Conservation (phyloP, 441 rosid species). For the Adansonia gregorii region DNA sequence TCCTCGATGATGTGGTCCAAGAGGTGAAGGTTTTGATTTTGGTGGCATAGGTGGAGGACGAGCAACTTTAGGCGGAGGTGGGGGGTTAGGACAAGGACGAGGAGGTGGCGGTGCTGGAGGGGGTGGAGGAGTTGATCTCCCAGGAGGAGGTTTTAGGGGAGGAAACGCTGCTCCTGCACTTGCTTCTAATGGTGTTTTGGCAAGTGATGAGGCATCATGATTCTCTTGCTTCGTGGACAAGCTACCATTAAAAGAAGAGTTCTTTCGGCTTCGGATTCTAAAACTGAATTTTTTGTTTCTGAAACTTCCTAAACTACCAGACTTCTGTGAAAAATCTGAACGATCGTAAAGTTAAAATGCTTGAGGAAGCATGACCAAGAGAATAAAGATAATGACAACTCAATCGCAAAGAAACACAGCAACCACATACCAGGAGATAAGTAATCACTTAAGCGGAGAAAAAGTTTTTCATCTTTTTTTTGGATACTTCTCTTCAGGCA, state of each 20-base stretch:
- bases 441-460: slow-evolving; percentile 38
- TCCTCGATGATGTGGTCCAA: slow-evolving; percentile 34
- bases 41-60: slow-evolving; percentile 63
- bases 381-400: neutral
- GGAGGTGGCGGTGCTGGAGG: slow-evolving; percentile 27
- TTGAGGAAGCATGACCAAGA: slow-evolving; percentile 2
- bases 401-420: slow-evolving; percentile 6
- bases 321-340: slow-evolving; percentile 53
- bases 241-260: slow-evolving; percentile 28
- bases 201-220: slow-evolving; percentile 13
- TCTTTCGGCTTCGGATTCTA: slow-evolving; percentile 15
- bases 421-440: slow-evolving; percentile 43
- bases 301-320: slow-evolving; percentile 40
- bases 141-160: slow-evolving; percentile 45
- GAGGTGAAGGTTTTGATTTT: slow-evolving; percentile 36
- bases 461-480: slow-evolving; percentile 55
- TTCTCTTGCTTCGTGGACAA: slow-evolving; percentile 32
- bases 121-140: slow-evolving; percentile 33
- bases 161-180: slow-evolving; percentile 22
- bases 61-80: slow-evolving; percentile 49
- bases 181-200: slow-evolving; percentile 29
- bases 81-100: slow-evolving; percentile 42
- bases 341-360: slow-evolving; percentile 18
- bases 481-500: slow-evolving; percentile 37
- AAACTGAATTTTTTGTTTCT: slow-evolving; percentile 31